Evolutionary conservation across 345 rosid species (phyloP).

Genomic region (Salix suchowensis): DNA sequence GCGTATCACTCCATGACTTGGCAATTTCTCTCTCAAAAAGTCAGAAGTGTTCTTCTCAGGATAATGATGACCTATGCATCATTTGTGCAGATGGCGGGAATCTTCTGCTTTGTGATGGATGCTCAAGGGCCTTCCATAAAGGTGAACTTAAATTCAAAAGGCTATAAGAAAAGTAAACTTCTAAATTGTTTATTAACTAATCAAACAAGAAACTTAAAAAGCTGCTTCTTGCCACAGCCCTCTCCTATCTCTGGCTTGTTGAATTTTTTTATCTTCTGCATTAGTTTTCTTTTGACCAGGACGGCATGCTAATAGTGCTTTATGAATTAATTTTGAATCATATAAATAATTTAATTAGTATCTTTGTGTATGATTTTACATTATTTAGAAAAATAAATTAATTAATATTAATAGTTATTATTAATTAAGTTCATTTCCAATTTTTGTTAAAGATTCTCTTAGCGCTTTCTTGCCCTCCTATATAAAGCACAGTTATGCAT

Average conservation of each 20-base stretch:
- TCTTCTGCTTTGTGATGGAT: slow-evolving; percentile 92
- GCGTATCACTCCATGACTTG: slow-evolving; percentile 96
- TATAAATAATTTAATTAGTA: background rate
- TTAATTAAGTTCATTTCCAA: background rate
- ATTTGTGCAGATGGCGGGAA: slow-evolving; percentile 95
- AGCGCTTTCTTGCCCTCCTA: background rate
- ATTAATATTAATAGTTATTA: background rate
- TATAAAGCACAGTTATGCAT: background rate
- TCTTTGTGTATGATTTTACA: background rate
- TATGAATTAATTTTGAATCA: background rate
- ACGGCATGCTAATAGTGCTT: background rate
- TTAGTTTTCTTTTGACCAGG: background rate
- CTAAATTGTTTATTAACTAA: background rate
- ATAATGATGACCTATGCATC: slow-evolving; percentile 74
- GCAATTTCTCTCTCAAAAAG: slow-evolving; percentile 84
- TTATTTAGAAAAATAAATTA: background rate
- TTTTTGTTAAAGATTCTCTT: background rate
- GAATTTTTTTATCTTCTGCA: background rate
- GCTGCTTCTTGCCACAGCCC: background rate
- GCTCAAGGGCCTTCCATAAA: slow-evolving; percentile 98
- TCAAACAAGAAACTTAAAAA: background rate
- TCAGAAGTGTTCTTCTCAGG: slow-evolving; percentile 71
- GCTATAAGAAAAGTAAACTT: background rate
- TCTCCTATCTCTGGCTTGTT: background rate
- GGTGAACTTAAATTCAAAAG: slow-evolving; percentile 38